Percentiles rank a stretch among this genome's conserved stretches.
These are phyloP conservation scores for Maudiozyma bulderi DNA, from an alignment of 805 yeast genomes.

Conservation along the genomic window DNA sequence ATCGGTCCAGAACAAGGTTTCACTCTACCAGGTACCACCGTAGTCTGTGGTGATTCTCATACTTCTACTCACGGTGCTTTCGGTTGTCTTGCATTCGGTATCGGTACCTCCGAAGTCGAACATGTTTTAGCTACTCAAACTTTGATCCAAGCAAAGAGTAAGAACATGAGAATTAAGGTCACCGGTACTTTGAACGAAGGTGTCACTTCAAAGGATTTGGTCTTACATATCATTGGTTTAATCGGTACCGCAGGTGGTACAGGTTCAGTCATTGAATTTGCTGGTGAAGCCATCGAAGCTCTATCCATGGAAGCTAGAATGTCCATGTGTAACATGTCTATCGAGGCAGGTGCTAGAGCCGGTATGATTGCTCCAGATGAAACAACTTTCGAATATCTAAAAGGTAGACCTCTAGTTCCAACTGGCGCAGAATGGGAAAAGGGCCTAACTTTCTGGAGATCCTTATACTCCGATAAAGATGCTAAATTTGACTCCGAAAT, in stretches of 20 bases:
- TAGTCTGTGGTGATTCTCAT: conserved; percentile 98
- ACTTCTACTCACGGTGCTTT: conserved; percentile 99
- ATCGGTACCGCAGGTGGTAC: conserved; percentile 99
- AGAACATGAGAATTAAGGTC: conserved; percentile 85
- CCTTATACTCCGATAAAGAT: conserved; percentile 79
- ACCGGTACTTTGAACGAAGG: conserved; percentile 81
- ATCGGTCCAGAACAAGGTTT: conserved; percentile 99
- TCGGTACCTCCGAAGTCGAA: conserved; percentile 98
- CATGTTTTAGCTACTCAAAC: conserved; percentile 98
- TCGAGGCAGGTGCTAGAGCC: conserved; percentile 98
- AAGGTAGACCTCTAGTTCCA: conserved; percentile 94
- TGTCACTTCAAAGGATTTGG: conserved; percentile 90
- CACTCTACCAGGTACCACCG: conserved; percentile 96
- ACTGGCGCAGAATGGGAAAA: conserved; percentile 91
- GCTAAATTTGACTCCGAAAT: conserved; percentile 84
- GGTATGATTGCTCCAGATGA: conserved; percentile 98
- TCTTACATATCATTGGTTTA: conserved; percentile 87
- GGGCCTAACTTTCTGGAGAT: conserved; percentile 84
- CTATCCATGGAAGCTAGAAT: conserved; percentile 95
- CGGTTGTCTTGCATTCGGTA: conserved; percentile 95
- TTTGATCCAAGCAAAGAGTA: conserved; percentile 84
- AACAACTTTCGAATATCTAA: conserved; percentile 74
- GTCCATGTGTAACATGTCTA: conserved; percentile 99
- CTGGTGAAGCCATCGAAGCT: conserved; percentile 86
- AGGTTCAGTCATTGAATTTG: conserved; percentile 92